Base-by-base conservation (phyloP, 140 eudicot species). In the Stevia rebaudiana region DNA sequence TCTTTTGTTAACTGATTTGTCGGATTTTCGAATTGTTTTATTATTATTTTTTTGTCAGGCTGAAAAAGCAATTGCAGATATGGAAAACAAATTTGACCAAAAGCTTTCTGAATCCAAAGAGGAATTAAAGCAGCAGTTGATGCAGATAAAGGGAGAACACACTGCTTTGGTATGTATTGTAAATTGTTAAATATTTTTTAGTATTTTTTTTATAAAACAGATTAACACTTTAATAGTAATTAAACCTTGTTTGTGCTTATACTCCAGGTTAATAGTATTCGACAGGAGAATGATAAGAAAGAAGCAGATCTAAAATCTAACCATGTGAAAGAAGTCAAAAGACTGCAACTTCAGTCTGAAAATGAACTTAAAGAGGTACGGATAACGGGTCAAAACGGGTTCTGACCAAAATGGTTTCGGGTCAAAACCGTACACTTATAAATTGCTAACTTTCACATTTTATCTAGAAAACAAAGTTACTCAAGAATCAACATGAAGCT, bases 361-460 rank as follows among this genome's bases (percentile, higher is more conserved):
- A 83, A 75, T 80, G 85, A 85, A 53, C 61, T 94, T 39, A 88
- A 67, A 83, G 95, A 88, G 99, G 99, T 94, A 56, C 25, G 33
- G 33, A 4, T 28, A 28, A 28, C 4, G 4, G 33, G 33, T 28
- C 33, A 28, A 28, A 28, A 28, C 4, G 4, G 2, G 33, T 28
- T 28, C 33, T 28, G 33, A 28, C 4, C 33, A 28, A 28, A 28
- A 28, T 28, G 33, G 33, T 28, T 28, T 28, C 33, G 4, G 4
- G 39, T 35, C 8, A 35, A 43, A n/a, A 58, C 37, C 59, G 17
- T 40, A 10, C 35, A 49, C 16, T 16, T 33, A 58, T 59, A 60
- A 78, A 55, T 30, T 42, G 31, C 60, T 74, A 28, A 56, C 40
- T 43, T 43, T 49, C n/a, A 11, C 24, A 12, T 52, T 68, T 55